A percentile compares a stretch with the other conserved stretches of the same genome.
Conservation (phyloP, 2,329 filamentous ascomycete genomes). For the Tolypocladium pustulatum region DNA sequence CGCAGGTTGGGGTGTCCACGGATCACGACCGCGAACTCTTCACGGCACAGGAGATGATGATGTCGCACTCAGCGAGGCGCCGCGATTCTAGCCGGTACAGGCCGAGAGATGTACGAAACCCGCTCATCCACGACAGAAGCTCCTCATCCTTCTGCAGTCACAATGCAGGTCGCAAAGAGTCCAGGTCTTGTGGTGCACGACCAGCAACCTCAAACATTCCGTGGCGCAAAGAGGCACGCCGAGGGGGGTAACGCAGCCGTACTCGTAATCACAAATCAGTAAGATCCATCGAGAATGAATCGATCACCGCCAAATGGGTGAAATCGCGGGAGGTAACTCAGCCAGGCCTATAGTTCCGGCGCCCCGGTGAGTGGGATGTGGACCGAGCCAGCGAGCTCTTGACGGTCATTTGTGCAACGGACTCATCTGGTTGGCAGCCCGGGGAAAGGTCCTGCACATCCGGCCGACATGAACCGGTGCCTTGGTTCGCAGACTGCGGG, state of each 20-base stretch:
- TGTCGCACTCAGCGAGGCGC: neutral
- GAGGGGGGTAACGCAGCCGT: neutral
- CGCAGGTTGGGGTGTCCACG: neutral
- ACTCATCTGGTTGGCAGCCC: neutral
- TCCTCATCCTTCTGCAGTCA: too few species aligned
- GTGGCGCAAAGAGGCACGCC: neutral
- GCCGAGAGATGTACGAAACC: neutral
- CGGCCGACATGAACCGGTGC: neutral
- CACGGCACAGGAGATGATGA: neutral
- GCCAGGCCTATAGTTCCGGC: neutral
- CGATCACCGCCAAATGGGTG: neutral
- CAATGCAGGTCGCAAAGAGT: neutral
- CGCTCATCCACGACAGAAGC: neutral
- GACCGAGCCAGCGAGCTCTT: neutral
- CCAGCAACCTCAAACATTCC: neutral
- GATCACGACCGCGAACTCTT: neutral
- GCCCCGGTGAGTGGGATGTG: neutral
- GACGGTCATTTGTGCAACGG: neutral
- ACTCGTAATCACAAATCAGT: neutral
- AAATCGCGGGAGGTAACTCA: neutral
- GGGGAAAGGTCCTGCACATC: neutral
- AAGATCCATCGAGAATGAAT: neutral
- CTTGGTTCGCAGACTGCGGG: neutral
- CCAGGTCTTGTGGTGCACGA: neutral
- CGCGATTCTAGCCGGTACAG: neutral